These are phyloP conservation scores for Chlamydomonas sphaeroides DNA, from an alignment of 139 green algal genomes.

Conservation along the genomic window DNA sequence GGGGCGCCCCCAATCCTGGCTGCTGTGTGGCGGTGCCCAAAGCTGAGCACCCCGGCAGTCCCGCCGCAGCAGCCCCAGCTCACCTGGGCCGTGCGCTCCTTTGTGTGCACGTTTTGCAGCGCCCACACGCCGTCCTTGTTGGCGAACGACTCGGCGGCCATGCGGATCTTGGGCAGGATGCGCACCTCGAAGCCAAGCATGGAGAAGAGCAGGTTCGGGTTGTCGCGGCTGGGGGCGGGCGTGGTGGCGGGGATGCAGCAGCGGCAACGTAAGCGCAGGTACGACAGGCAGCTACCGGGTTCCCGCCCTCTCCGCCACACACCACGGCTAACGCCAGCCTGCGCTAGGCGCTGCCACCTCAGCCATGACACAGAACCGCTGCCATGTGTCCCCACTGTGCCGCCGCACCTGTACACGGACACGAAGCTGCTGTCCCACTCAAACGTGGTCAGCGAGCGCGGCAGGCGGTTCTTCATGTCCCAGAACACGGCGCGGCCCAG, in stretches of 20 bases:
- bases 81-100: slow-evolving; percentile 91
- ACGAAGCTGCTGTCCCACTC: slow-evolving; percentile 98
- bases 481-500: slow-evolving; percentile 96
- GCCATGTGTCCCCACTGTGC: too few relatives aligned
- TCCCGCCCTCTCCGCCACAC: too few relatives aligned
- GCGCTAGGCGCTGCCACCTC: too few relatives aligned
- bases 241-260: too few relatives aligned
- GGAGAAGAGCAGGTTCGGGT: slow-evolving; percentile 99
- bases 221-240: slow-evolving; percentile 95
- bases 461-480: slow-evolving; percentile 95
- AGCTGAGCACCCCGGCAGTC: too few relatives aligned
- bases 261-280: too few relatives aligned
- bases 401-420: slow-evolving; percentile 97
- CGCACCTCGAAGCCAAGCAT: slow-evolving; percentile 99
- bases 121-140: slow-evolving; percentile 98
- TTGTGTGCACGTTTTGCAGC: slow-evolving; percentile 97
- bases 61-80: neutral
- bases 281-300: too few relatives aligned
- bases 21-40: too few relatives aligned
- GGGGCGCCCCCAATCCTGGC: too few relatives aligned
- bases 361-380: too few relatives aligned
- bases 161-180: slow-evolving; percentile 96
- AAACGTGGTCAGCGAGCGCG: slow-evolving; percentile 90
- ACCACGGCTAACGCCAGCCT: too few relatives aligned
- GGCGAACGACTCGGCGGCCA: slow-evolving; percentile 89